Conservation (phyloP, 345 rosid genomes). For the Populus ilicifolia region DNA sequence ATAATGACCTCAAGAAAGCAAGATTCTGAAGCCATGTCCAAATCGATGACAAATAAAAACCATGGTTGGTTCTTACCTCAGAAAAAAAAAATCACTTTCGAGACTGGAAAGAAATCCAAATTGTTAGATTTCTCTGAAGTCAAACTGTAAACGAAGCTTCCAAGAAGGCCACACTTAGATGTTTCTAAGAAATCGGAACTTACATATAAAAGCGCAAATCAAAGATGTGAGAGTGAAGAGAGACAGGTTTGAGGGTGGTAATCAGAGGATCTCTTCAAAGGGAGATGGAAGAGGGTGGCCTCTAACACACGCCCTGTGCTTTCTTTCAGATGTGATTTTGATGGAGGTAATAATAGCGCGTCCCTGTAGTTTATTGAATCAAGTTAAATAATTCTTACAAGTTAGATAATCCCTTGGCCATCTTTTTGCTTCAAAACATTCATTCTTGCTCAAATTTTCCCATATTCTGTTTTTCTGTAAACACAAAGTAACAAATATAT, state of each 20-base stretch:
- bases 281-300: neutral
- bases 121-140: neutral
- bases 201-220: neutral
- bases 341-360: neutral
- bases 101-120: neutral
- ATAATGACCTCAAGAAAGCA: neutral
- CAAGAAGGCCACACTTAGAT: neutral
- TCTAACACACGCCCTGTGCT: neutral
- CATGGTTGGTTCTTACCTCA: constrained; percentile 12
- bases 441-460: too few species aligned
- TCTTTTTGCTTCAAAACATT: too few species aligned
- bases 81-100: neutral
- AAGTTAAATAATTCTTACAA: too few species aligned
- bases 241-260: neutral
- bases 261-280: neutral
- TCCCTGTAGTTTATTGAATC: too few species aligned
- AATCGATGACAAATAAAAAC: constrained; percentile 1
- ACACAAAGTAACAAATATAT: too few species aligned
- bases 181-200: neutral
- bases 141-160: neutral
- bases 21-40: neutral
- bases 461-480: too few species aligned
- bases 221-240: neutral
- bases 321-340: neutral
- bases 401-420: too few species aligned